Evolutionary conservation across 2,329 filamentous ascomycete species (phyloP).

Genomic region (Penicillium sp.): DNA sequence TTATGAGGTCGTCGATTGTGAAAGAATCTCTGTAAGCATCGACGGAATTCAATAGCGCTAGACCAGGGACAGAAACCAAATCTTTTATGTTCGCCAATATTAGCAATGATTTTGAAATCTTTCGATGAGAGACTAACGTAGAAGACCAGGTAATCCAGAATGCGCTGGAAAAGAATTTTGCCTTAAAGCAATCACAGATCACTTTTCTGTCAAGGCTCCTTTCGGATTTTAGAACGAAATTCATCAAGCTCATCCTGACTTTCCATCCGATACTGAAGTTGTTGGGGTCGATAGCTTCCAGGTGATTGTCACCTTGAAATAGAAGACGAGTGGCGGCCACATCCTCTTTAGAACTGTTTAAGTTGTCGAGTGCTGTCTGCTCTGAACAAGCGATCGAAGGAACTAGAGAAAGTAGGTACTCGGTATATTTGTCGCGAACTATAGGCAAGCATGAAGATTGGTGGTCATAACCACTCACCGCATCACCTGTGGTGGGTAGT

Average conservation of each 20-base stretch:
- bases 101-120: background rate
- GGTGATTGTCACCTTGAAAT: background rate
- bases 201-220: conserved; percentile 29
- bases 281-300: background rate
- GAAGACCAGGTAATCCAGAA: conserved; percentile 30
- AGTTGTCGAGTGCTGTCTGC: conserved; percentile 13
- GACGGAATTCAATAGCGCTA: conserved; percentile 30
- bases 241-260: background rate
- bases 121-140: conserved; percentile 11
- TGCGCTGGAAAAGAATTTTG: conserved; percentile 25
- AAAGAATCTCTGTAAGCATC: conserved; percentile 23
- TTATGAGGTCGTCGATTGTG: conserved; percentile 22
- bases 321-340: conserved; percentile 17
- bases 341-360: background rate
- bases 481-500: conserved; percentile 24
- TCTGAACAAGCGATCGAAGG: conserved; percentile 19
- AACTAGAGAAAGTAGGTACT: conserved; percentile 35
- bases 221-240: conserved; percentile 9
- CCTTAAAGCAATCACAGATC: conserved; percentile 26
- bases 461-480: conserved; percentile 38
- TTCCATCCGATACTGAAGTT: background rate
- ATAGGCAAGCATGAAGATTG: conserved; percentile 37
- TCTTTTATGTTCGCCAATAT: conserved; percentile 6
- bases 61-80: conserved; percentile 30
- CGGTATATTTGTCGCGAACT: conserved; percentile 35